Conservation (phyloP, 2,329 filamentous ascomycete species). For the Mycosphaerelloides madeirae region DNA sequence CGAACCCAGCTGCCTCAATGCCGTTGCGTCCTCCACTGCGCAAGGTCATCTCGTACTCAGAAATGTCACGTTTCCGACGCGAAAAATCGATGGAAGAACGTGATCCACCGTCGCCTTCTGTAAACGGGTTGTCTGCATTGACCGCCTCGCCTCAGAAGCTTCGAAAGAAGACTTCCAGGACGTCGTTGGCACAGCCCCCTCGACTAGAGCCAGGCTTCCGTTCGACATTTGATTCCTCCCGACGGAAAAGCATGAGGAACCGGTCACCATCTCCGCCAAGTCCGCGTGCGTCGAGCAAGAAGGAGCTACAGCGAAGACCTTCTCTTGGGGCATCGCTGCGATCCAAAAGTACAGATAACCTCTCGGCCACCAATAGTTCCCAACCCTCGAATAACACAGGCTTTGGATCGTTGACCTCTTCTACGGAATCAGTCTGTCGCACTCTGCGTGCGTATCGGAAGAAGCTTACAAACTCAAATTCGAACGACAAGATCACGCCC, state of each 20-base stretch:
- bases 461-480: conserved; percentile 44
- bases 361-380: conserved; percentile 19
- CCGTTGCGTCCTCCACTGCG: conserved; percentile 69
- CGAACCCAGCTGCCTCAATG: conserved; percentile 22
- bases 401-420: conserved; percentile 46
- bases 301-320: conserved; percentile 35
- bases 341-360: conserved; percentile 39
- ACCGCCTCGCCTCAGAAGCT: conserved; percentile 48
- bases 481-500: conserved; percentile 41
- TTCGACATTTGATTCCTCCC: conserved; percentile 18
- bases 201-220: conserved; percentile 41
- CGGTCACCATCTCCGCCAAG: conserved; percentile 43
- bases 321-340: conserved; percentile 50
- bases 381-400: conserved; percentile 33
- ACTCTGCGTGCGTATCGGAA: conserved; percentile 56
- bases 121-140: conserved; percentile 34
- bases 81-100: conserved; percentile 40
- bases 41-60: conserved; percentile 79
- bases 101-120: conserved; percentile 33
- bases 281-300: conserved; percentile 18
- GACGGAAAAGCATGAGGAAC: conserved; percentile 26
- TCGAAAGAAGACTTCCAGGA: conserved; percentile 53
- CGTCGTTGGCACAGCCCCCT: conserved; percentile 44
- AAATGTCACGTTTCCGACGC: conserved; percentile 72
- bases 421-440: conserved; percentile 55